Percentiles rank a stretch among this genome's conserved stretches.
Evolutionary conservation across 345 rosid species (phyloP).

Genomic region (Heritiera fomes): DNA sequence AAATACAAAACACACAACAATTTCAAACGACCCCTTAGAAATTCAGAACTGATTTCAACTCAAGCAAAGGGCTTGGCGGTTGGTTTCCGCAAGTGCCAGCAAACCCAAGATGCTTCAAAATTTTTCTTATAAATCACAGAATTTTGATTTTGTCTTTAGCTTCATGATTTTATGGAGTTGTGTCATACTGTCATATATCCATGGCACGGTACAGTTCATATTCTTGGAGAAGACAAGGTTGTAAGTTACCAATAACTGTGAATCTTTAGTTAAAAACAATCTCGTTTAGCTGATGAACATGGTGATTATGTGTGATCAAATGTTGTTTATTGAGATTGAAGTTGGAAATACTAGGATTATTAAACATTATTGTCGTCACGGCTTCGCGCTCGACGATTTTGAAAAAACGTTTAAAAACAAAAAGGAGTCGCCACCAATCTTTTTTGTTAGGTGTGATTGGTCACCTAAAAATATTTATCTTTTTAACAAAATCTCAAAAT

Average conservation of each 20-base stretch:
- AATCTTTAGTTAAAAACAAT: neutral
- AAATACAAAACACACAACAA: no score
- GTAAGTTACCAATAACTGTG: neutral
- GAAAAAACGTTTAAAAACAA: no score
- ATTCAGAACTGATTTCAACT: neutral
- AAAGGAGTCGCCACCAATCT: no score
- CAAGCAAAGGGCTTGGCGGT: neutral
- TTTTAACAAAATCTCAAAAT: no score
- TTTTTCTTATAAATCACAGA: neutral
- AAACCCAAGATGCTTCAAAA: neutral
- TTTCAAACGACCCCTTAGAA: no score
- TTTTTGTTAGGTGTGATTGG: no score
- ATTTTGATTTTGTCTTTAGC: conserved; percentile 5
- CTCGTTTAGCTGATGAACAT: neutral
- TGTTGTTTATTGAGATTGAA: neutral
- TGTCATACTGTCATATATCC: neutral
- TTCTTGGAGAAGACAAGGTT: neutral
- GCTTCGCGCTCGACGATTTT: no score
- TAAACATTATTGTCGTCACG: no score
- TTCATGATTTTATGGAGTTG: neutral
- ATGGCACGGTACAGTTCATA: neutral
- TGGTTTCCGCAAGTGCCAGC: neutral
- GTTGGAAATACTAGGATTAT: neutral
- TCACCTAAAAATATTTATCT: no score
- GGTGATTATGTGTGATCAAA: neutral